These are phyloP conservation scores for Geosmithia flava DNA, from an alignment of 2,329 filamentous ascomycete species.

Conservation along the genomic window DNA sequence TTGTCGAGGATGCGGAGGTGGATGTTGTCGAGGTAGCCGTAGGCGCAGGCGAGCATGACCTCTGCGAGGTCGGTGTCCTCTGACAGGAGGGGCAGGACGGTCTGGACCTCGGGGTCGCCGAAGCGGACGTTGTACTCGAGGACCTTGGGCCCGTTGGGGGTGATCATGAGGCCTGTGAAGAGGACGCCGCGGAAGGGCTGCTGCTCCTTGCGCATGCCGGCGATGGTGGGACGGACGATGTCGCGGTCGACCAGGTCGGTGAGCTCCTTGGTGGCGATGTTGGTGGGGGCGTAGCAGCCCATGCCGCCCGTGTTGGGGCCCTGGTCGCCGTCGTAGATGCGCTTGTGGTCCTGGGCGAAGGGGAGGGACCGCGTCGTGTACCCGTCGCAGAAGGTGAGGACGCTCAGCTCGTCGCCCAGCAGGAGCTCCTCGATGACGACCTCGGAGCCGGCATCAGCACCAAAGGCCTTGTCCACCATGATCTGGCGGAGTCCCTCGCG, in stretches of 20 bases:
- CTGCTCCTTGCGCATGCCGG: constrained; percentile 54
- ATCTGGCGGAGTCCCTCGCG: constrained; percentile 51
- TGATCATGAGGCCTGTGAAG: constrained; percentile 80
- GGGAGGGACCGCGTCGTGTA: constrained; percentile 52
- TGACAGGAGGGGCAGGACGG: constrained; percentile 61
- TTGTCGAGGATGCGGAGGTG: constrained; percentile 53
- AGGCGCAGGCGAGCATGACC: constrained; percentile 70
- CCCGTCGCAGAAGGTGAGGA: constrained; percentile 57
- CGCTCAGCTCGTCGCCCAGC: constrained; percentile 56
- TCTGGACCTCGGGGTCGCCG: constrained; percentile 81
- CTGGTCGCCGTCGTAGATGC: constrained; percentile 53
- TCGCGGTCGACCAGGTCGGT: constrained; percentile 64
- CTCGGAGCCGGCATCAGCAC: constrained; percentile 52
- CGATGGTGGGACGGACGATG: constrained; percentile 79
- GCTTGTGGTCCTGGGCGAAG: constrained; percentile 63
- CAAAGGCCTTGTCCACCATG: constrained; percentile 56
- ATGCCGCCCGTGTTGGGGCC: constrained; percentile 66
- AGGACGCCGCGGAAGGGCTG: constrained; percentile 52
- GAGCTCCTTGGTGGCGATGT: constrained; percentile 62
- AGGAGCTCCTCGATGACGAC: constrained; percentile 63
- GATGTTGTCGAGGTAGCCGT: constrained; percentile 57
- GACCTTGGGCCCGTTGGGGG: constrained; percentile 59
- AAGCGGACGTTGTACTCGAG: constrained; percentile 87
- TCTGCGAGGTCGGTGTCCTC: constrained; percentile 69
- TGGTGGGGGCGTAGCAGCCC: constrained; percentile 62